These are phyloP conservation scores for Xylariaceae sp. DNA, from an alignment of 2,329 filamentous ascomycete genomes.

Conservation along the genomic window DNA sequence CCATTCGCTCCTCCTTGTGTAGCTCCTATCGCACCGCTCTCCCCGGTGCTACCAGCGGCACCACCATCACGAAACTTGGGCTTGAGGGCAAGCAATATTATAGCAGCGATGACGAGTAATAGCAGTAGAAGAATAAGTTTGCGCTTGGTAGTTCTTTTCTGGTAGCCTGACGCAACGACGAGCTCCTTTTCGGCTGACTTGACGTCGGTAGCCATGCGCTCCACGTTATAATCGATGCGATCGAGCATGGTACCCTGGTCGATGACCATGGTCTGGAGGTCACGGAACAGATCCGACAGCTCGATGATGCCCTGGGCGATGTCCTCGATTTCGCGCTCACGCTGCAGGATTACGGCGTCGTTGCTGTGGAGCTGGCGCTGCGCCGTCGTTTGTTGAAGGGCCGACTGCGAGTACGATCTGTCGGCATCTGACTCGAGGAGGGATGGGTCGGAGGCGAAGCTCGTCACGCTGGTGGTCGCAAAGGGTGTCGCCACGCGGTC, in stretches of 20 bases:
- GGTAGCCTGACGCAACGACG: conserved; percentile 81
- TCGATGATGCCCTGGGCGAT: conserved; percentile 98
- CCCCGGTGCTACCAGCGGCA: not conserved
- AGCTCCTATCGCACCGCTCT: conserved; percentile 4
- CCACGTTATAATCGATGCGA: conserved; percentile 96
- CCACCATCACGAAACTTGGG: conserved; percentile 50
- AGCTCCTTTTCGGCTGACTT: conserved; percentile 92
- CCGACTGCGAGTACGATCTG: conserved; percentile 83
- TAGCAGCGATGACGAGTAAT: conserved; percentile 76
- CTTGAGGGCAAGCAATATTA: conserved; percentile 80
- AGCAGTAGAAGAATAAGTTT: conserved; percentile 89
- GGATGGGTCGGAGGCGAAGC: conserved; percentile 74
- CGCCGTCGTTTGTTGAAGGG: conserved; percentile 66
- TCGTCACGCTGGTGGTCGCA: conserved; percentile 36
- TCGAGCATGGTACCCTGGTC: conserved; percentile 88
- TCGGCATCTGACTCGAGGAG: conserved; percentile 92
- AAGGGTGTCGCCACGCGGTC: conserved; percentile 53
- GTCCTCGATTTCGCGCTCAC: conserved; percentile 94
- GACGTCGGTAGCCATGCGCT: conserved; percentile 89
- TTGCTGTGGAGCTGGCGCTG: conserved; percentile 67
- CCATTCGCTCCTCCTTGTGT: conserved; percentile 1
- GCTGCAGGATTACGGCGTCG: conserved; percentile 80
- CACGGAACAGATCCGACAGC: conserved; percentile 91
- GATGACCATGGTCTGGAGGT: conserved; percentile 92
- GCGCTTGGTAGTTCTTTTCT: conserved; percentile 80